These are phyloP conservation scores for Eurotiales sp. DNA, from an alignment of 2,329 filamentous ascomycete species.

Conservation along the genomic window DNA sequence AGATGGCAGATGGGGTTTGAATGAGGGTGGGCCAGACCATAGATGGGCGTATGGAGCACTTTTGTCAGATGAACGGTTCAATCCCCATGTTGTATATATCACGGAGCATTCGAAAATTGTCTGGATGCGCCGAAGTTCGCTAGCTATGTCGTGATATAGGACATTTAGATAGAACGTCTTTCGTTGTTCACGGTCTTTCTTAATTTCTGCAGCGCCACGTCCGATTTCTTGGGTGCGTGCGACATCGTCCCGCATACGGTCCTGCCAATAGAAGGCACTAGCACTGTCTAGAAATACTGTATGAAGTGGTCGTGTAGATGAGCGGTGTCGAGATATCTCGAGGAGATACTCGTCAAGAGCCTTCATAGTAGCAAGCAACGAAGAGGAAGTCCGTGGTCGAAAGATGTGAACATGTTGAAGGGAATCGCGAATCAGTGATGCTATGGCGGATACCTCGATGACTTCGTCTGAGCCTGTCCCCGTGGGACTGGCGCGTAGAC, in stretches of 20 bases:
- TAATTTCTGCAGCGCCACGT: slow-evolving; percentile 24
- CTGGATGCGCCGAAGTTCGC: slow-evolving; percentile 34
- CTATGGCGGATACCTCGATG: slow-evolving; percentile 15
- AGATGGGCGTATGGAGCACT: slow-evolving; percentile 19
- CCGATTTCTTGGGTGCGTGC: slow-evolving; percentile 37
- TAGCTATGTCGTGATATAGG: slow-evolving; percentile 28
- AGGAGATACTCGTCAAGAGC: slow-evolving; percentile 51
- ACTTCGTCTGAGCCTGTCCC: neutral
- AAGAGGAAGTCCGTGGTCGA: slow-evolving; percentile 49
- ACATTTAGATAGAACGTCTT: slow-evolving; percentile 29
- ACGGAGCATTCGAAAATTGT: slow-evolving; percentile 35
- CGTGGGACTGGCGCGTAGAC: slow-evolving; percentile 10
- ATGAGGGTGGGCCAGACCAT: slow-evolving; percentile 21
- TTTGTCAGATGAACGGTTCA: slow-evolving; percentile 5
- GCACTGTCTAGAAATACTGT: slow-evolving; percentile 54
- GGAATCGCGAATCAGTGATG: slow-evolving; percentile 32
- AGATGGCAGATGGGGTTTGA: slow-evolving; percentile 32
- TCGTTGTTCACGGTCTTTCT: slow-evolving; percentile 24
- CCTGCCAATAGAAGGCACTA: slow-evolving; percentile 54
- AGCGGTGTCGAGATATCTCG: slow-evolving; percentile 40
- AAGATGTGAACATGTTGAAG: slow-evolving; percentile 59
- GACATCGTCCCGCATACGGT: slow-evolving; percentile 44
- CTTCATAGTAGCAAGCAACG: slow-evolving; percentile 49
- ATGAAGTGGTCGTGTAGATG: slow-evolving; percentile 44
- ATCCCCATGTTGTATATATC: slow-evolving; percentile 35